Base-by-base conservation (phyloP, 1,284 basidiomycete species). In the Xerocomus amazonicus region DNA sequence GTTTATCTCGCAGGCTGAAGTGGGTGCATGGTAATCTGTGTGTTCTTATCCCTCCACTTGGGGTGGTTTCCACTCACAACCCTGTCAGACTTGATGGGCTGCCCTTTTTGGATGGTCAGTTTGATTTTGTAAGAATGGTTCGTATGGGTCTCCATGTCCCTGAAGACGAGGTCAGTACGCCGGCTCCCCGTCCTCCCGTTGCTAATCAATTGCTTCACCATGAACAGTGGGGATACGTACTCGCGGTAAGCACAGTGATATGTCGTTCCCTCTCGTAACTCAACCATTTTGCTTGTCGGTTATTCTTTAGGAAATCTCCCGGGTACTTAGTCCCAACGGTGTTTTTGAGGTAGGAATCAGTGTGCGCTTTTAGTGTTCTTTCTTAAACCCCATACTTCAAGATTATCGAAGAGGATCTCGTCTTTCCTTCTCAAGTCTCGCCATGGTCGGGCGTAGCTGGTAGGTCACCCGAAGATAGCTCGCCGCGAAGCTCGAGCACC, bases 1-100 rank as follows among this genome's bases (percentile, higher is more conserved):
- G 69, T 45, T 57, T 85, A 12, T 67, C 76, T 3, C 60, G 64
- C 13, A 76, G 85, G 49, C 62, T 87, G 14, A 70, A 72, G 62
- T 88, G 85, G 85, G 72, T 82, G 0, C 79, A 81, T 50, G 82
- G 79, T 31, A 82, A 87, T 61, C 65, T 87, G 84, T 87, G 76
- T 39, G 35, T 45, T 51, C 37, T 19, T 44, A 3, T 10, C 45
- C 27, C 1, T 7, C 16, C 9, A 23, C 45, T 33, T 36, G 17
- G 9, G 14, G 17, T 17, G 0, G 43, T 39, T 44, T 50, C 56
- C 42, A 60, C 46, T 31, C 29, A 4, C 32, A 13, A 47, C 28
- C 34, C 3, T 14, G 29, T 43, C 40, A 87, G 85, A 42, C 70
- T 87, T 36, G 81, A 87, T 32, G 71, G 72, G 17, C 61, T 87